These are phyloP conservation scores for Centrapalus pauciflorus DNA, from an alignment of 129 eudicot genomes.

Conservation along the genomic window DNA sequence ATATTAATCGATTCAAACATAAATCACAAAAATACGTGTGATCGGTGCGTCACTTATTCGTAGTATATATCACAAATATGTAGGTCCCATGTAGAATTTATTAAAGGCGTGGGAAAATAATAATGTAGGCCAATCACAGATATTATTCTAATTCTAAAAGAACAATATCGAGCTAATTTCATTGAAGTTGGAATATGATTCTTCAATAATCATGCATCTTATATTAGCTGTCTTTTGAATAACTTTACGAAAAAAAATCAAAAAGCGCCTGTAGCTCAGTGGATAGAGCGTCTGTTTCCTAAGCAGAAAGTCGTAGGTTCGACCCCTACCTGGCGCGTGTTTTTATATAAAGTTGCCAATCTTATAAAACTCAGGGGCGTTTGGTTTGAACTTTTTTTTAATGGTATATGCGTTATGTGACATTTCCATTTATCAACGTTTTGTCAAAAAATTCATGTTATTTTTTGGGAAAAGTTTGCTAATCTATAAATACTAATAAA, in stretches of 20 bases:
- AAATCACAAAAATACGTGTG: slow-evolving; percentile 19
- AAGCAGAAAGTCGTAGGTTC: slow-evolving; percentile 99
- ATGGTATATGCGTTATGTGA: no score
- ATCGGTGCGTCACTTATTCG: slow-evolving; percentile 24
- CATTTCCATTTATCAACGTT: no score
- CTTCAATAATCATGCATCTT: not conserved
- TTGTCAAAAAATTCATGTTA: no score
- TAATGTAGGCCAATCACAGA: not conserved
- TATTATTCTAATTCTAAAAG: slow-evolving; percentile 18
- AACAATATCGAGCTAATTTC: slow-evolving; percentile 8
- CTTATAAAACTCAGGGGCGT: no score
- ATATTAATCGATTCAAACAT: slow-evolving; percentile 2
- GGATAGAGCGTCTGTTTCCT: slow-evolving; percentile 99
- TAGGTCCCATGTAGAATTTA: not conserved
- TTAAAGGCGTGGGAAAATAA: slow-evolving; percentile 2
- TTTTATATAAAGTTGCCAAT: no score
- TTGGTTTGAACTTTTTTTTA: no score
- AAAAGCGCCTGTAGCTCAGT: slow-evolving; percentile 94
- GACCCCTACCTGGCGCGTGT: slow-evolving; percentile 99
- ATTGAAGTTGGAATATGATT: not conserved
- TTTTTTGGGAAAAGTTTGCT: no score
- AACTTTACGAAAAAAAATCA: not conserved
- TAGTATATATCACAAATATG: not conserved
- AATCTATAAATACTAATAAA: no score
- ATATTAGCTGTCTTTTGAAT: no score